Percentiles rank a stretch among this genome's conserved stretches.
Conservation (phyloP, 2,329 filamentous ascomycete genomes). For the Fusarium sp. region DNA sequence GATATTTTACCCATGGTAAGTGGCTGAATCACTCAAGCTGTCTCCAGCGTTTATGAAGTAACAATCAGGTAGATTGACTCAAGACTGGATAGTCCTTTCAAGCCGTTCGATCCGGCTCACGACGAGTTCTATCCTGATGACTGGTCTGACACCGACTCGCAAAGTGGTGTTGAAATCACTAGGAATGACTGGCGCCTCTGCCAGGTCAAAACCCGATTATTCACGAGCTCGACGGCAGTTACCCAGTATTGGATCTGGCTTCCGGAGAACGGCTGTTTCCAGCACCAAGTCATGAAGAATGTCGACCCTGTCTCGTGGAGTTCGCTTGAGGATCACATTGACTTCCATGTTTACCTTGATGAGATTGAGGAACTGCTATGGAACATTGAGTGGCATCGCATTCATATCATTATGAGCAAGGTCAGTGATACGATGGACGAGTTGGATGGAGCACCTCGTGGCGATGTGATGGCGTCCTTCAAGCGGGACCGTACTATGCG, state of each 20-base stretch:
- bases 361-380: constrained; percentile 62
- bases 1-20: too few relatives aligned
- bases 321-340: constrained; percentile 61
- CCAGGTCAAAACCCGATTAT: constrained; percentile 62
- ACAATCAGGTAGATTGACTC: too few relatives aligned
- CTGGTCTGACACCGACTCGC: constrained; percentile 66
- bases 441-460: too few relatives aligned
- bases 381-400: constrained; percentile 55
- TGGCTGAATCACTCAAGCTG: too few relatives aligned
- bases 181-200: constrained; percentile 63
- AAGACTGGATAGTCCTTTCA: too few relatives aligned
- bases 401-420: constrained; percentile 56
- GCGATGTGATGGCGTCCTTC: too few relatives aligned
- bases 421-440: constrained; percentile 40
- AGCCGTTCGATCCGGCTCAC: constrained; percentile 22
- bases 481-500: too few relatives aligned
- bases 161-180: constrained; percentile 57
- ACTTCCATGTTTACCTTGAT: constrained; percentile 61
- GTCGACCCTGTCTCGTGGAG: constrained; percentile 61
- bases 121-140: constrained; percentile 58
- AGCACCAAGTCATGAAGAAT: constrained; percentile 66
- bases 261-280: constrained; percentile 54
- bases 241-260: constrained; percentile 70
- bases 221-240: constrained; percentile 59
- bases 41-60: too few relatives aligned